Conservation (phyloP, 352 stramenopile species). For the Phytophthora idaei region DNA sequence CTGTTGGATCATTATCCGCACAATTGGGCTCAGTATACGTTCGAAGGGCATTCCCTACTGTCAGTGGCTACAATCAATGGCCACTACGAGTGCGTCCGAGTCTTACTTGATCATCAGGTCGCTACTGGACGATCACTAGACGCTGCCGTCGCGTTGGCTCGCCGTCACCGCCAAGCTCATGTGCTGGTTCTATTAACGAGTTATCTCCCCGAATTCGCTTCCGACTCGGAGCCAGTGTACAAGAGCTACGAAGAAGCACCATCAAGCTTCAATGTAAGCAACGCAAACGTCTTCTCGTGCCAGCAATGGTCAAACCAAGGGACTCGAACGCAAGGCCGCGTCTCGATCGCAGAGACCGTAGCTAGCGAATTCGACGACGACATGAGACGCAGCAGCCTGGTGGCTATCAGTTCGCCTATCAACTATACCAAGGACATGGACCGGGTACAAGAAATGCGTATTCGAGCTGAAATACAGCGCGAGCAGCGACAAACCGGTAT, state of each 20-base stretch:
- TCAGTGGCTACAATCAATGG: slow-evolving; percentile 66
- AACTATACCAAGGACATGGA: slow-evolving; percentile 31
- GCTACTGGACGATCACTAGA: slow-evolving; percentile 40
- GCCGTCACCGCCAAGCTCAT: slow-evolving; percentile 62
- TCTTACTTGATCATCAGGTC: slow-evolving; percentile 47
- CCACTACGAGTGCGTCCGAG: slow-evolving; percentile 74
- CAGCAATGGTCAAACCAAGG: slow-evolving; percentile 19
- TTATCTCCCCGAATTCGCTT: slow-evolving; percentile 58
- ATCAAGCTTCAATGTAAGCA: slow-evolving; percentile 3
- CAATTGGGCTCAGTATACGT: slow-evolving; percentile 52
- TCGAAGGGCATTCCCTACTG: slow-evolving; percentile 67
- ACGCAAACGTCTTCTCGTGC: background rate
- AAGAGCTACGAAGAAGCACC: slow-evolving; percentile 15
- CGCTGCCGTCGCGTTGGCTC: slow-evolving; percentile 56
- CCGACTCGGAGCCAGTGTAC: slow-evolving; percentile 31
- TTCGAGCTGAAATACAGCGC: slow-evolving; percentile 41
- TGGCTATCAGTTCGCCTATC: slow-evolving; percentile 29
- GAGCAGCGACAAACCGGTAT: slow-evolving; percentile 38
- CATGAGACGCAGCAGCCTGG: slow-evolving; percentile 29
- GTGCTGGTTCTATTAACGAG: slow-evolving; percentile 75
- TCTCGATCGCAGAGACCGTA: slow-evolving; percentile 47
- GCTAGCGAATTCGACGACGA: slow-evolving; percentile 44
- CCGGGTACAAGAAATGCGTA: slow-evolving; percentile 27
- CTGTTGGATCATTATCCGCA: slow-evolving; percentile 41
- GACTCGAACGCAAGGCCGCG: slow-evolving; percentile 18